Evolutionary conservation across 805 yeast genomes (phyloP).

Genomic region (Teunomyces panamensis): DNA sequence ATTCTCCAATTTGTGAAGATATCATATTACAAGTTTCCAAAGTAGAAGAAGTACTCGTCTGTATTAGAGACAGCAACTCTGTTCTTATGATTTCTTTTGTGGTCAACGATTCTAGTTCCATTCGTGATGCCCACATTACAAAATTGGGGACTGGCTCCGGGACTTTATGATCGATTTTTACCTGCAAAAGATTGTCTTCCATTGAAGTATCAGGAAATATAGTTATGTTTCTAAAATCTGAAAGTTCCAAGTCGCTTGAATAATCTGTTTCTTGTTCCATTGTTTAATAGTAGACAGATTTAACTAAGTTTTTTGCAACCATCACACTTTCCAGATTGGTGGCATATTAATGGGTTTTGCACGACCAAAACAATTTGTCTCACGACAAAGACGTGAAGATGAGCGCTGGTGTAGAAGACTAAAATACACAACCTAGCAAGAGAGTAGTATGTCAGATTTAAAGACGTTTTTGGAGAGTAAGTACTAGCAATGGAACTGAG

Average conservation of each 20-base stretch:
- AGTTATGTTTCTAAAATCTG: not conserved
- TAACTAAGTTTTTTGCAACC: not conserved
- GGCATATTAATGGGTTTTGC: not conserved
- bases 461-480: slow-evolving; percentile 12
- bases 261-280: slow-evolving; percentile 17
- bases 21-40: not conserved
- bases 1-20: not conserved
- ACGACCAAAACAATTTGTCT: not conserved
- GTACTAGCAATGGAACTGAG: slow-evolving; percentile 1
- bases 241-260: slow-evolving; percentile 18
- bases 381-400: not conserved
- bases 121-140: slow-evolving; percentile 27
- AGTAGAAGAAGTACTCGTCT: not conserved
- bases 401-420: not conserved
- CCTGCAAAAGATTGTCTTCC: not conserved
- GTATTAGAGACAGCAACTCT: not conserved
- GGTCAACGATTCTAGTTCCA: slow-evolving; percentile 28
- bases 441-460: slow-evolving; percentile 12
- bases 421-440: not conserved
- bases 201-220: not conserved
- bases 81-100: slow-evolving; percentile 14
- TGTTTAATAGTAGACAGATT: not conserved
- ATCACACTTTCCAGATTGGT: not conserved
- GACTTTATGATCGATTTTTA: not conserved
- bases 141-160: slow-evolving; percentile 8